Conservation (phyloP, 371 early-diverging fungal species). For the Rhizomucor miehei region DNA sequence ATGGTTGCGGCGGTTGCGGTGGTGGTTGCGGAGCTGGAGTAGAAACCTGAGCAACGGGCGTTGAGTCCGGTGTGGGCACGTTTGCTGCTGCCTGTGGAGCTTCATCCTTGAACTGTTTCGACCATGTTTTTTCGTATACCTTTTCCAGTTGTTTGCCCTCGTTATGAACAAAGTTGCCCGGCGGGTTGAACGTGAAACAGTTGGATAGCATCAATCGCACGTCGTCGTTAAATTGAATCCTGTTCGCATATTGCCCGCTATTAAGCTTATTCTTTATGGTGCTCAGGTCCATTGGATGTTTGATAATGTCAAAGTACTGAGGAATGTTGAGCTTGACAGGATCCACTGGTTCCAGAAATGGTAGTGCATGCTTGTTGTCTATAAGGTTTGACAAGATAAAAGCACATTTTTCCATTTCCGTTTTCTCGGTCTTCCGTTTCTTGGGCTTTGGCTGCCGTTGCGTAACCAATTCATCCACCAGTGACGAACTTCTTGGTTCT, state of each 20-base stretch:
- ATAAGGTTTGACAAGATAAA: constrained; percentile 36
- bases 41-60: too few species aligned
- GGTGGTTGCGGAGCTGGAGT: too few species aligned
- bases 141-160: constrained; percentile 44
- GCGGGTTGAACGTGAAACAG: too few species aligned
- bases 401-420: constrained; percentile 30
- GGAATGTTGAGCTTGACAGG: constrained; percentile 78
- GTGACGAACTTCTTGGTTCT: not conserved
- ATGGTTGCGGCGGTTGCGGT: too few species aligned
- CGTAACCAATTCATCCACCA: not conserved
- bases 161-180: constrained; percentile 27
- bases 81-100: not conserved
- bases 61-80: too few species aligned
- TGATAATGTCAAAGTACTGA: constrained; percentile 85
- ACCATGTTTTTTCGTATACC: constrained; percentile 20
- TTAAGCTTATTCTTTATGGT: constrained; percentile 84
- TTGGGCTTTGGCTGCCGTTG: not conserved
- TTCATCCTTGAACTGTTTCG: not conserved
- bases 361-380: constrained; percentile 31
- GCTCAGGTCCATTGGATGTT: constrained; percentile 94
- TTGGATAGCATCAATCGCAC: too few species aligned
- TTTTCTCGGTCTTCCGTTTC: constrained; percentile 4
- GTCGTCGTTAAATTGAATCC: too few species aligned
- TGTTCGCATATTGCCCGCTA: constrained; percentile 29
- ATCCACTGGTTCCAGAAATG: constrained; percentile 62